Evolutionary conservation across 352 stramenopile genomes (phyloP), one percentile per base, ranked within the genome.

Genomic region (Globisporangium recalcitrans): DNA sequence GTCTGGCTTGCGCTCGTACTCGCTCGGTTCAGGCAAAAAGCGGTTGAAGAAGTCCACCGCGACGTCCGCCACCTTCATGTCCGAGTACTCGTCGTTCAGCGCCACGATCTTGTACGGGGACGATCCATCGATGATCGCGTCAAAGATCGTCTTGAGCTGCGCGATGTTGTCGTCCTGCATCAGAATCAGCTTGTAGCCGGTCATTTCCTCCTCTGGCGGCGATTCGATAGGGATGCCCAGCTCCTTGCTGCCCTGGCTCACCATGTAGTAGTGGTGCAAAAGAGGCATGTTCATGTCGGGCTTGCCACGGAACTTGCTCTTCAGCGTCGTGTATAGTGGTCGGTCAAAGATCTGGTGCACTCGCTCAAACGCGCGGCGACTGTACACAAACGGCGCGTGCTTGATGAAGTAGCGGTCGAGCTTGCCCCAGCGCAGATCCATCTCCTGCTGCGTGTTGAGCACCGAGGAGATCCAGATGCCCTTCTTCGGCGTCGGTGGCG

Each of bases 231-330:
- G 83, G 59, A 96, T 90, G 9, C 85, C 82, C 5, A 94, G 71
- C 67, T 94, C 84, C 32, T 84, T 74, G 52, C 72, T 86, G 54
- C 87, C 87, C 36, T 94, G 82, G 22, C 79, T 82, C 51, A 91
- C 69, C 87, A 96, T 94, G 64, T 94, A 96, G 65, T 91, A 93
- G 64, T 94, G 83, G 58, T 96, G 87, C 64, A 94, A 60, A 49
- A 94, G 68, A 46, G 85, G 85, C 74, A 94, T 90, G 74, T 96
- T 96, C 85, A 95, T 92, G 61, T 95, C 87, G 0, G 80, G 81
- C 60, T 89, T 90, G 58, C 74, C 77, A 42, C 87, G 87, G 65
- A 95, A 93, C 68, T 91, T 91, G 70, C 72, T 88, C 66, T 90
- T 91, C 48, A 93, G 82, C 38, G 85, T 94, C 68, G 82, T 82